These are phyloP conservation scores for Truncatella angustata DNA, from an alignment of 2,329 filamentous ascomycete species.

Conservation along the genomic window DNA sequence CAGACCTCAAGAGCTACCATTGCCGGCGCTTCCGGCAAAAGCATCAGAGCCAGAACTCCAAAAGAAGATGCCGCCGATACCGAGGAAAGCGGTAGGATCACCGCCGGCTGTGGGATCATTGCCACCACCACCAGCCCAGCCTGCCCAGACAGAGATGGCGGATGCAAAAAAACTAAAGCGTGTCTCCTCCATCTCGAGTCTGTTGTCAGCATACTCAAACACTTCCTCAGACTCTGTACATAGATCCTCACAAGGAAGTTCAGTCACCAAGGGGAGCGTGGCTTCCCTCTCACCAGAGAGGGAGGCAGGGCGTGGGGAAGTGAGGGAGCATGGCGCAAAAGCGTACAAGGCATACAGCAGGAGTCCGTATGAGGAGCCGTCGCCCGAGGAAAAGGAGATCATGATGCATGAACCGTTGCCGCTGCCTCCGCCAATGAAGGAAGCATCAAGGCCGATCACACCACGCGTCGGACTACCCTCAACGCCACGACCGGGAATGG, in stretches of 20 bases:
- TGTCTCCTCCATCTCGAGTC: constrained; percentile 50
- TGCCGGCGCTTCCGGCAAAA: constrained; percentile 27
- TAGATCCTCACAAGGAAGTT: constrained; percentile 38
- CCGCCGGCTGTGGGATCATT: constrained; percentile 1
- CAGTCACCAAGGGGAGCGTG: constrained; percentile 34
- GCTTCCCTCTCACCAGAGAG: constrained; percentile 31
- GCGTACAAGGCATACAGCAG: constrained; percentile 22
- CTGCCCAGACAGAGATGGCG: neutral
- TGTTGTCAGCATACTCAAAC: constrained; percentile 54
- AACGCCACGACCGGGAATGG: constrained; percentile 19
- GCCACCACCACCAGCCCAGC: neutral
- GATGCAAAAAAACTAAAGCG: constrained; percentile 34
- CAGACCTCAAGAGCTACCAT: constrained; percentile 27
- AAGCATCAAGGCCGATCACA: constrained; percentile 12
- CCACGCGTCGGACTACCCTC: constrained; percentile 15
- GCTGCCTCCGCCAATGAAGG: constrained; percentile 29
- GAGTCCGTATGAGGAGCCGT: constrained; percentile 22
- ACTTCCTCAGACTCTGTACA: constrained; percentile 43
- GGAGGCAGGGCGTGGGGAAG: constrained; percentile 18
- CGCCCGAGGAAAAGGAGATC: constrained; percentile 16
- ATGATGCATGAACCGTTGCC: constrained; percentile 23
- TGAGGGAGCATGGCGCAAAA: constrained; percentile 19
- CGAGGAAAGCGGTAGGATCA: constrained; percentile 33
- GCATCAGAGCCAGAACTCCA: constrained; percentile 16
- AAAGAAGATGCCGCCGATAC: constrained; percentile 30